Evolutionary conservation across 352 stramenopile species (phyloP).

Genomic region (Phytophthora hybrid): DNA sequence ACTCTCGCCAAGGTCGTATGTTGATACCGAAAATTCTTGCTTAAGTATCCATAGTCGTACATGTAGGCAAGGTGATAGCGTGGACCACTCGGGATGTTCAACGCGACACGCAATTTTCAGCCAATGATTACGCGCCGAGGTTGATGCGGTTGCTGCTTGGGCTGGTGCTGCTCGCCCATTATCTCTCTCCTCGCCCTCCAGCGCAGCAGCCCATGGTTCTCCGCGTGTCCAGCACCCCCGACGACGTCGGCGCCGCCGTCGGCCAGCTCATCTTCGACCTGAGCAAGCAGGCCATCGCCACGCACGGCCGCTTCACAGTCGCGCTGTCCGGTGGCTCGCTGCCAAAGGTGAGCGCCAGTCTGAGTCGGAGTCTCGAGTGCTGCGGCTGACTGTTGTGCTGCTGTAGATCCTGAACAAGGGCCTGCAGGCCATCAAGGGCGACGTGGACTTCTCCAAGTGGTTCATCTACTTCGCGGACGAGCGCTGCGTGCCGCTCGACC

Average conservation of each 20-base stretch:
- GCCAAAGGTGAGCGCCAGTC: slow-evolving; percentile 68
- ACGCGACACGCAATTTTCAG: slow-evolving; percentile 1
- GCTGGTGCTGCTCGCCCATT: neutral
- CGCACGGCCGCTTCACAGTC: slow-evolving; percentile 77
- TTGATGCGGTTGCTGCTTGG: neutral
- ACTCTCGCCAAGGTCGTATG: no score
- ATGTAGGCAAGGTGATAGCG: no score
- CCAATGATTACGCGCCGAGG: neutral
- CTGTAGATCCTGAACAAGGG: slow-evolving; percentile 85
- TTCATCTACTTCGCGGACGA: slow-evolving; percentile 99
- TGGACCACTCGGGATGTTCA: neutral
- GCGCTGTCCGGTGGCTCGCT: slow-evolving; percentile 90
- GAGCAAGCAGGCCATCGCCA: slow-evolving; percentile 70
- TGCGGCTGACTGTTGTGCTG: neutral
- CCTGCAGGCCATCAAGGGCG: slow-evolving; percentile 73
- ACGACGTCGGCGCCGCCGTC: slow-evolving; percentile 70
- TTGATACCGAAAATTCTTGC: no score
- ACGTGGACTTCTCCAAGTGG: slow-evolving; percentile 96
- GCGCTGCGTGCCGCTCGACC: slow-evolving; percentile 92
- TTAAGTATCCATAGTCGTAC: no score
- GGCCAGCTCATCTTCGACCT: slow-evolving; percentile 71
- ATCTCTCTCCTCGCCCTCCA: neutral
- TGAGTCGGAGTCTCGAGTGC: neutral
- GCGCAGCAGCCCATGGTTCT: slow-evolving; percentile 51
- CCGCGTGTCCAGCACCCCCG: slow-evolving; percentile 58